These are phyloP conservation scores for Linderniella brevidens DNA, from an alignment of 257 asterid species.

Conservation along the genomic window DNA sequence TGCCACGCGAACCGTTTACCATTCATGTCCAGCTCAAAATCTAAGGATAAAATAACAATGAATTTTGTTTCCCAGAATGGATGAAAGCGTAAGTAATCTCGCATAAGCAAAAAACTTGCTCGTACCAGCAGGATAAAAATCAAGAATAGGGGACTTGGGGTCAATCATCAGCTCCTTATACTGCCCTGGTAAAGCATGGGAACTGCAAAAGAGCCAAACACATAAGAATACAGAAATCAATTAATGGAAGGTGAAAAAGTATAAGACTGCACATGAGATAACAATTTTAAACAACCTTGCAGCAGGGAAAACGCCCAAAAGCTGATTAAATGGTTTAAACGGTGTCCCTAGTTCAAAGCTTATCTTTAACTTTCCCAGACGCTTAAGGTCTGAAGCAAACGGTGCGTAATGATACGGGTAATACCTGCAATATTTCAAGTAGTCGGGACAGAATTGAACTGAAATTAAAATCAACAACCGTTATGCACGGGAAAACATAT, in stretches of 20 bases:
- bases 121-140: conserved; percentile 87
- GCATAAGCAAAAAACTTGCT: conserved; percentile 2
- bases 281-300: conserved; percentile 46
- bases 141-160: conserved; percentile 79
- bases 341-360: conserved; percentile 76
- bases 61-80: background rate
- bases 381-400: conserved; percentile 89
- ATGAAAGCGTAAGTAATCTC: background rate
- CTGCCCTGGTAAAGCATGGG: conserved; percentile 82
- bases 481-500: too few relatives aligned
- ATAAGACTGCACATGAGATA: too few relatives aligned
- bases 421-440: conserved; percentile 42
- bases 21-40: conserved; percentile 92
- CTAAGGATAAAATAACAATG: conserved; percentile 23
- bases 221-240: conserved; percentile 5
- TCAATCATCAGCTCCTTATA: conserved; percentile 85
- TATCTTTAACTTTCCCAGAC: conserved; percentile 55
- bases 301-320: conserved; percentile 93
- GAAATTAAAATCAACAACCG: background rate
- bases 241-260: conserved; percentile 5
- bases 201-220: conserved; percentile 24
- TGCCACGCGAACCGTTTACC: conserved; percentile 95
- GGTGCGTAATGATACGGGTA: conserved; percentile 98
- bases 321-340: conserved; percentile 88
- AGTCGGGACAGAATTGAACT: background rate